Evolutionary conservation across 2,329 filamentous ascomycete genomes (phyloP), one percentile per base, ranked within the genome.

Genomic region (Fonsecaea erecta): DNA sequence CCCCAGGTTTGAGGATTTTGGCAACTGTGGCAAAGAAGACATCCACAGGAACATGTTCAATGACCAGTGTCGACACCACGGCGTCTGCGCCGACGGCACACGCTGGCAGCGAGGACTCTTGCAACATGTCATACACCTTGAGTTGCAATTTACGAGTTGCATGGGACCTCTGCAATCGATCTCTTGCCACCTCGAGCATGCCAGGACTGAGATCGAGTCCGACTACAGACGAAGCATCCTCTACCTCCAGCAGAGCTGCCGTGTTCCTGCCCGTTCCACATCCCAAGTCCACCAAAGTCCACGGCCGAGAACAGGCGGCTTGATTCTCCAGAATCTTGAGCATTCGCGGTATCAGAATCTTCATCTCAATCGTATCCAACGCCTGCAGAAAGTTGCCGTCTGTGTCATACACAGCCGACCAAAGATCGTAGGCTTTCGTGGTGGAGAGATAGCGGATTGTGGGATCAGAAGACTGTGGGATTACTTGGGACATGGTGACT

Each of bases 221-320:
- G 1, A 84, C 74, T 1, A 87, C 75, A 9, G 37, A 34, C 21
- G 78, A 68, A 2, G 78, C 72, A 3, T 68, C 61, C 5, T 63
- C 56, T 40, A 63, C 18, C 67, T 71, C 70, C 74, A 65, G 75
- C 52, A 78, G 24, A 62, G 62, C 21, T 1, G 89, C 77, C 0
- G 87, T 90, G 70, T 87, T 89, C 37, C 88, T 80, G 1, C 86
- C 87, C 0, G 88, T 90, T 1, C 88, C 88, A 71, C 86, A 89
- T 26, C 87, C 88, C 1, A 90, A 76, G 70, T 90, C 87, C n/a
- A 89, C 76, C 30, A 87, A 70, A 34, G 76, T 80, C 72, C 48
- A 71, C 70, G 43, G 70, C 54, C 16, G 69, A 68, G 46, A 62
- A 65, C 52, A 34, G 43, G 37, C 11, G 52, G 52, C 12, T 24